These are phyloP conservation scores for Scheffersomyces segobiensis DNA, from an alignment of 1,139 yeast genomes.

Conservation along the genomic window DNA sequence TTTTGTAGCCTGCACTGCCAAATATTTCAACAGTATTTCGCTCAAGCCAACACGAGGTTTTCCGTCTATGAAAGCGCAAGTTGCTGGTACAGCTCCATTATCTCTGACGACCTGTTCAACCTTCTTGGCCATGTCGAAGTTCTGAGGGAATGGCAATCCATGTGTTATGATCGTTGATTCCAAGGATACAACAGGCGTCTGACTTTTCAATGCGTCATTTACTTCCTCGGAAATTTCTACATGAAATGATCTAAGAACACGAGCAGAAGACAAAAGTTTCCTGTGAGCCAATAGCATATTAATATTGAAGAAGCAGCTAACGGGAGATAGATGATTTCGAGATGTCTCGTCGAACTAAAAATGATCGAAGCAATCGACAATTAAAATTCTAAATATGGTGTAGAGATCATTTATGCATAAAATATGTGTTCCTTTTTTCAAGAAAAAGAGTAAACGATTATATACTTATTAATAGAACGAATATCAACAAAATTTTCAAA, in stretches of 20 bases:
- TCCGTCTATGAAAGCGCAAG: conserved; percentile 78
- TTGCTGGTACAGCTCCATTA: conserved; percentile 80
- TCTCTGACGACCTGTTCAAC: conserved; percentile 65
- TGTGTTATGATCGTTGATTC: conserved; percentile 90
- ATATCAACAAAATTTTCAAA: background rate
- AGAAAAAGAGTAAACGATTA: background rate
- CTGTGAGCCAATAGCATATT: background rate
- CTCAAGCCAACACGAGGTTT: conserved; percentile 67
- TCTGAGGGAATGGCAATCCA: conserved; percentile 83
- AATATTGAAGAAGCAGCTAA: background rate
- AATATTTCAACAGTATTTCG: conserved; percentile 42
- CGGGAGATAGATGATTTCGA: background rate
- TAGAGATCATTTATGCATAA: no score
- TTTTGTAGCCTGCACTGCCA: conserved; percentile 43
- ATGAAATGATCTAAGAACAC: background rate
- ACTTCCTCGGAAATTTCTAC: conserved; percentile 57
- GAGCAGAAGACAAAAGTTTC: background rate
- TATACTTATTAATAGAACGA: no score
- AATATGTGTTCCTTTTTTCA: background rate
- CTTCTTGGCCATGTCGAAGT: conserved; percentile 65
- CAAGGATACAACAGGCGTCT: conserved; percentile 68
- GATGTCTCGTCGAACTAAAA: background rate
- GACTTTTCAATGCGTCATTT: conserved; percentile 53
- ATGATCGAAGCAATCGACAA: background rate
- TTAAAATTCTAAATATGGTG: no score